These are phyloP conservation scores for Volvariella surrecta DNA, from an alignment of 1,284 basidiomycete genomes.

Conservation along the genomic window DNA sequence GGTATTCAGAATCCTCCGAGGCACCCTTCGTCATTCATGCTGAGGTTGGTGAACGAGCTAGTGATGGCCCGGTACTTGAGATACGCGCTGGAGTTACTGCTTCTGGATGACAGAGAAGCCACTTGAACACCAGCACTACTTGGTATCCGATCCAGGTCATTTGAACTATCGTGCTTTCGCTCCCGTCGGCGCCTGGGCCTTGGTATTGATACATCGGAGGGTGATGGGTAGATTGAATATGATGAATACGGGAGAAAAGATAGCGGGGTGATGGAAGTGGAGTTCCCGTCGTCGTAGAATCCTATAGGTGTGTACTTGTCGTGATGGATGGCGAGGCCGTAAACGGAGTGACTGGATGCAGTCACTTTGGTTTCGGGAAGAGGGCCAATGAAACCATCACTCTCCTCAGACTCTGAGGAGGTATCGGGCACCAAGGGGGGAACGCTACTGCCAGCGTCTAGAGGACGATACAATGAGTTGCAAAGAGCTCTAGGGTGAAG, in stretches of 20 bases:
- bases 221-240: constrained; percentile 1
- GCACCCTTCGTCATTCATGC: constrained; percentile 25
- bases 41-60: constrained; percentile 17
- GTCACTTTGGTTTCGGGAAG: constrained; percentile 15
- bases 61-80: constrained; percentile 8
- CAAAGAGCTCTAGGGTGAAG: constrained; percentile 39
- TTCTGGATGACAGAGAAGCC: constrained; percentile 4
- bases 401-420: constrained; percentile 55
- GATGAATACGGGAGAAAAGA: constrained; percentile 20
- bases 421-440: constrained; percentile 14
- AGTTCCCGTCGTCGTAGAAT: constrained; percentile 12
- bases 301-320: constrained; percentile 6
- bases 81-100: constrained; percentile 3
- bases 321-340: constrained; percentile 17
- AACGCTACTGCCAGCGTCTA: constrained; percentile 8
- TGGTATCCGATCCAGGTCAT: constrained; percentile 29
- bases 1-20: constrained; percentile 27
- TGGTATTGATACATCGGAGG: constrained; percentile 4
- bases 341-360: constrained; percentile 12
- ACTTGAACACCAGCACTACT: constrained; percentile 7
- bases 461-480: constrained; percentile 12
- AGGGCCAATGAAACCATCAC: constrained; percentile 37
- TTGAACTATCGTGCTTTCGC: constrained; percentile 22
- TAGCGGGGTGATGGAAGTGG: constrained; percentile 17
- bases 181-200: constrained; percentile 17